Evolutionary conservation across 305 asterid genomes (phyloP).

Genomic region (Fraxinus sp.): DNA sequence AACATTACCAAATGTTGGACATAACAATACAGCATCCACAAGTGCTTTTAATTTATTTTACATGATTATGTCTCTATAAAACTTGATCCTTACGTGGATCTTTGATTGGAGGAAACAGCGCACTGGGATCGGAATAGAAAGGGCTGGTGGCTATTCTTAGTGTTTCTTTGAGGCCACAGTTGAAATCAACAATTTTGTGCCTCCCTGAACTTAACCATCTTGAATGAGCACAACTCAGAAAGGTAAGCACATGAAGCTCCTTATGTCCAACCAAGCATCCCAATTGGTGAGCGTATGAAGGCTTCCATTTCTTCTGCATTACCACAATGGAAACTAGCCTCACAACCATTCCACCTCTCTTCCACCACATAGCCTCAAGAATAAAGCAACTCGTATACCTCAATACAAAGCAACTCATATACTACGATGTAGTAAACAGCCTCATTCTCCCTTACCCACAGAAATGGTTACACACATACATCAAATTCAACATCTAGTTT

Average conservation of each 20-base stretch:
- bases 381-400: not conserved
- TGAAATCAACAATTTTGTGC: not conserved
- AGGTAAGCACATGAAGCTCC: not conserved
- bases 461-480: not conserved
- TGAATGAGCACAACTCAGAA: not conserved
- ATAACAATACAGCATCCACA: not conserved
- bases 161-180: not conserved
- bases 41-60: not conserved
- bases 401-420: not conserved
- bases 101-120: not conserved
- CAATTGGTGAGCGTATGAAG: not conserved
- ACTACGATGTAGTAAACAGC: not conserved
- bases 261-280: not conserved
- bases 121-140: not conserved
- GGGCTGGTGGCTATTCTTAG: not conserved
- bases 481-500: not conserved
- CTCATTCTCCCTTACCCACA: not conserved
- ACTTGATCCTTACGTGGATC: not conserved
- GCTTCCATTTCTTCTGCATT: not conserved
- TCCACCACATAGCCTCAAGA: not conserved
- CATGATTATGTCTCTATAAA: not conserved
- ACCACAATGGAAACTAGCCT: not conserved
- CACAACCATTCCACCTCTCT: not conserved
- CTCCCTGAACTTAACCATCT: not conserved
- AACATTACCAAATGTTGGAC: not conserved